Evolutionary conservation across 345 rosid species (phyloP), one percentile per base, ranked within the genome.

Genomic region (Carallia brachiata): DNA sequence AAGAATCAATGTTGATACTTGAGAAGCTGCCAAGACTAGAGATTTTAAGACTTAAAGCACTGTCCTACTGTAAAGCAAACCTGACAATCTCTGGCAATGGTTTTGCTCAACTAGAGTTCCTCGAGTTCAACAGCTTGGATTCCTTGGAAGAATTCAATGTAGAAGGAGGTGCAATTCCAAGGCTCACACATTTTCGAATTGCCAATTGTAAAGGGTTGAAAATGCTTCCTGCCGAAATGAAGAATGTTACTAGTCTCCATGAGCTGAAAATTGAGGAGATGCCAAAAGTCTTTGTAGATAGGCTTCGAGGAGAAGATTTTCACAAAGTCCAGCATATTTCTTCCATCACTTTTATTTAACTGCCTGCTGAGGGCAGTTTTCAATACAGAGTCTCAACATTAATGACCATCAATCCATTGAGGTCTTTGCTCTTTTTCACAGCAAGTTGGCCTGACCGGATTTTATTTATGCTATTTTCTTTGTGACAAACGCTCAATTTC

Each of bases 281-380:
- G 71, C 71, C 71, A 15, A 68, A 68, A 56, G 63, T 36, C 37
- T 68, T 68, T 36, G 71, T 58, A 2, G 71, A 57, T 16, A 68
- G 71, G 53, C 52, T 68, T 39, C 15, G 36, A 44, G 78, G 73
- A 7, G 62, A 68, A 61, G 58, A 72, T 52, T 65, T 47, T 61
- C 62, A 71, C 67, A 68, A 55, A 55, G 62, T 72, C 13, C 60
- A 62, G 56, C 74, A 75, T 55, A 70, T 72, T 56, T 52, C 71
- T 32, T 72, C 73, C 0, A 54, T 75, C 34, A 37, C 31, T n/a
- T 70, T 70, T n/a, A 52, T 58, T 44, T 57, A 48, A 62, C 3
- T 50, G 28, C 13, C 15, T 31, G 32, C 5, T 27, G 32, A 52
- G 53, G 18, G 52, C 28, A n/a, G 17, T 34, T 61, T 36, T 44